Conservation (phyloP, 2,329 filamentous ascomycete genomes). For the Sporothrix luriei region DNA sequence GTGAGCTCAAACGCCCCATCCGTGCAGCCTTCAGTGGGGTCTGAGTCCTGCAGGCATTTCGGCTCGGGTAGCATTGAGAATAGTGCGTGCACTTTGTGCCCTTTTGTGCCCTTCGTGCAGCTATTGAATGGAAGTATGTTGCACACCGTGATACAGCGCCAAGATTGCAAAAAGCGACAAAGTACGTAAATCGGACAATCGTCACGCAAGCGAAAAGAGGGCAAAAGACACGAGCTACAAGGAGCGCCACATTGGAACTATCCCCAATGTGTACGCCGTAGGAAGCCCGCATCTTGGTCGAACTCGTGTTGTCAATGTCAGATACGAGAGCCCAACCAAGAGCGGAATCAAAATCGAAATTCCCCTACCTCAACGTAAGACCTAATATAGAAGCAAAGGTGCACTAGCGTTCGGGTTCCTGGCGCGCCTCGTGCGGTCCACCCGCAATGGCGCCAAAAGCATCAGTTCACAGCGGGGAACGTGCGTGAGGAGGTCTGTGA, state of each 20-base stretch:
- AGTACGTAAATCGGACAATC: background rate
- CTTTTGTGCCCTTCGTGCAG: background rate
- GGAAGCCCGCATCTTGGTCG: background rate
- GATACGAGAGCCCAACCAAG: conserved; percentile 16
- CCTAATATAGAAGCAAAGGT: background rate
- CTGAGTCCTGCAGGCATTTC: background rate
- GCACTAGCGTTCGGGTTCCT: conserved; percentile 24
- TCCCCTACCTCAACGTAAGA: background rate
- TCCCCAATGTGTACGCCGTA: background rate
- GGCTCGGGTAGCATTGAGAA: background rate
- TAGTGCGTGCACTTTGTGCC: background rate
- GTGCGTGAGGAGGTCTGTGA: background rate
- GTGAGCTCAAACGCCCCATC: background rate
- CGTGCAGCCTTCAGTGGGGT: background rate
- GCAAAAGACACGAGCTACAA: background rate
- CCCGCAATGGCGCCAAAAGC: background rate
- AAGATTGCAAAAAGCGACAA: conserved; percentile 1
- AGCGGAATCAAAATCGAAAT: conserved; percentile 5
- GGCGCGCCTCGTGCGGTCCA: conserved; percentile 25
- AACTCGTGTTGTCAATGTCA: background rate
- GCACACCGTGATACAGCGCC: conserved; percentile 1
- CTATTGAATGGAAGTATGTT: background rate
- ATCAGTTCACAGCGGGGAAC: background rate
- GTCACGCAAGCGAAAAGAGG: background rate
- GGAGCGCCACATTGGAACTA: background rate